phyloP scores from a whole-genome alignment of 1,284 basidiomycete genomes.

The Apiotrichum laibachii region DNA sequence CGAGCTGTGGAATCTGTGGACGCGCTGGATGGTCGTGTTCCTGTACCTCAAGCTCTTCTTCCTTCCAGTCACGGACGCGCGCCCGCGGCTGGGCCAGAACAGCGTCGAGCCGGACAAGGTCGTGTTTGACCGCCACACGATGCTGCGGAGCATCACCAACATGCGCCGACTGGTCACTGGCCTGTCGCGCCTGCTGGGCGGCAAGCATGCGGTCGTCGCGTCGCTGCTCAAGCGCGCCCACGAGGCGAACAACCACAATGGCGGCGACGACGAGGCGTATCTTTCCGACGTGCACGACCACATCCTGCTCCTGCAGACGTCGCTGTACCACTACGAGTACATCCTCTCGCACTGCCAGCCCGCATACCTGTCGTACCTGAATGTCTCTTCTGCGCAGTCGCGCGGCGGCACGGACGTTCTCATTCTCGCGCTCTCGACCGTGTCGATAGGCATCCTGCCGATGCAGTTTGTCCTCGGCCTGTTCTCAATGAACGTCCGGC shows the following conservation, averaged over 20 bases:
- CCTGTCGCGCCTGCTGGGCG: conserved; percentile 69
- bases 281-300: conserved; percentile 95
- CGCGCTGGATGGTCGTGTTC: neutral
- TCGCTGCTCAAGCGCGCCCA: conserved; percentile 70
- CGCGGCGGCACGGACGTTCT: conserved; percentile 66
- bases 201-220: conserved; percentile 79
- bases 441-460: conserved; percentile 68
- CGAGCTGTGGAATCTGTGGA: neutral
- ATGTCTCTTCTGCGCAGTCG: conserved; percentile 61
- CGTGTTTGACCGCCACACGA: conserved; percentile 50
- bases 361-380: conserved; percentile 75
- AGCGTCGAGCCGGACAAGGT: conserved; percentile 24
- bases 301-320: conserved; percentile 80
- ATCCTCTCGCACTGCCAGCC: conserved; percentile 84
- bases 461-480: conserved; percentile 65
- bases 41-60: conserved; percentile 43
- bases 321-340: conserved; percentile 82
- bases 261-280: conserved; percentile 73
- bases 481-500: conserved; percentile 31
- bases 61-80: conserved; percentile 29
- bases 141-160: conserved; percentile 71
- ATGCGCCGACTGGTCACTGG: conserved; percentile 79
- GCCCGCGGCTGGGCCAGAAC: conserved; percentile 17
- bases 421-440: conserved; percentile 64
- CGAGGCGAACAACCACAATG: conserved; percentile 46